Conservation (phyloP, 2,329 filamentous ascomycete genomes). For the Thielaviopsis ethacetica region DNA sequence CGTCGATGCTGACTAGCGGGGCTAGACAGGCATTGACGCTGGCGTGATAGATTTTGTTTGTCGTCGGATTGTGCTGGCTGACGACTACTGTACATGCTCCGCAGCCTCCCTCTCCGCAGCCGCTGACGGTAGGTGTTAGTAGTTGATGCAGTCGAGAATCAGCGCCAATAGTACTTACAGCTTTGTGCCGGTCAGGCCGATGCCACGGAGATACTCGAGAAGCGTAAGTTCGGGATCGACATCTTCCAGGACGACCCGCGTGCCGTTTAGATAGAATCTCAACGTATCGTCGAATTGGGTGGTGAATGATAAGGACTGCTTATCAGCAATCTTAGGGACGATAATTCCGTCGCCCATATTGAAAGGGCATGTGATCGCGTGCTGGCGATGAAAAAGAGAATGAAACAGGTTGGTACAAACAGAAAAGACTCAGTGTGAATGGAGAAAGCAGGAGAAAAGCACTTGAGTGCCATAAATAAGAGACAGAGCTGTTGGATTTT, state of each 20-base stretch:
- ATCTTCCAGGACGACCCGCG: constrained; percentile 68
- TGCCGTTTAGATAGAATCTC: constrained; percentile 88
- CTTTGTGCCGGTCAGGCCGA: constrained; percentile 90
- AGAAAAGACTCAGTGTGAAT: too few species aligned
- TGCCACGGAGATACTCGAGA: constrained; percentile 79
- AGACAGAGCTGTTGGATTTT: too few species aligned
- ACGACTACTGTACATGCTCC: constrained; percentile 93
- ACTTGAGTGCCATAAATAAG: too few species aligned
- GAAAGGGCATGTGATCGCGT: not conserved
- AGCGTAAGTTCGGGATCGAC: constrained; percentile 85
- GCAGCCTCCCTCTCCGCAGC: constrained; percentile 91
- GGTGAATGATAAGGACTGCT: constrained; percentile 32
- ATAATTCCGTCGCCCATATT: constrained; percentile 1
- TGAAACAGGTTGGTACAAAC: too few species aligned
- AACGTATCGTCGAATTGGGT: constrained; percentile 73
- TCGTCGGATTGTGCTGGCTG: constrained; percentile 85
- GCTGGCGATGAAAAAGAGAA: too few species aligned
- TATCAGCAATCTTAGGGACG: not conserved
- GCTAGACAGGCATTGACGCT: constrained; percentile 93
- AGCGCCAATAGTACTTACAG: constrained; percentile 31
- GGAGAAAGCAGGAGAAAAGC: too few species aligned
- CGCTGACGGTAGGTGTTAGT: constrained; percentile 25
- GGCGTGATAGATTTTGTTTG: constrained; percentile 84
- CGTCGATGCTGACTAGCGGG: constrained; percentile 81
- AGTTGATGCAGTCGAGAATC: too few species aligned